phyloP scores from a whole-genome alignment of 257 asterid species.

The Nicotiana knightiana region DNA sequence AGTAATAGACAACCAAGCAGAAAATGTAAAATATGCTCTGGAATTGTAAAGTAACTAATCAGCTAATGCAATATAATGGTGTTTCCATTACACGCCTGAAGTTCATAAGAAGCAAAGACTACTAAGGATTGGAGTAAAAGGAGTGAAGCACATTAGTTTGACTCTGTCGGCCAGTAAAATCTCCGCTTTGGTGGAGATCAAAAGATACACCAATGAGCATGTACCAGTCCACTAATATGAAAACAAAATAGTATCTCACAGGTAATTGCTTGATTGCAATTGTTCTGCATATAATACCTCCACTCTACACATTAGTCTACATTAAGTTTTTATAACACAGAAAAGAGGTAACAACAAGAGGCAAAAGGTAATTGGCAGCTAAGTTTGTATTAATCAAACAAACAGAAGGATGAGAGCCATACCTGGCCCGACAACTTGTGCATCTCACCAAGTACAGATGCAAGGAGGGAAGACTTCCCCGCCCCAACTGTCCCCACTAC shows the following conservation, averaged over 20 bases:
- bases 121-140: neutral
- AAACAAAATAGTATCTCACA: neutral
- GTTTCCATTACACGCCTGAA: neutral
- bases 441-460: slow-evolving; percentile 94
- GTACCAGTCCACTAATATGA: neutral
- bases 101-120: neutral
- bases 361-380: neutral
- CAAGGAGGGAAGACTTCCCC: slow-evolving; percentile 85
- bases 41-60: neutral
- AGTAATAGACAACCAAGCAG: neutral
- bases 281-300: neutral
- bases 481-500: slow-evolving; percentile 96
- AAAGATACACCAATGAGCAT: neutral
- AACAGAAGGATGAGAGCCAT: slow-evolving; percentile 2
- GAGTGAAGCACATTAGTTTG: neutral
- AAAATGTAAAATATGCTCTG: neutral
- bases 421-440: slow-evolving; percentile 82
- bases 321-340: neutral
- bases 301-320: neutral
- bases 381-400: neutral
- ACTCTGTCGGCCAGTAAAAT: neutral
- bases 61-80: neutral
- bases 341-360: neutral
- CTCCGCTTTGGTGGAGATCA: neutral
- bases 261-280: neutral